Conservation (phyloP, 2,329 filamentous ascomycete species). For the Eutypa lata region DNA sequence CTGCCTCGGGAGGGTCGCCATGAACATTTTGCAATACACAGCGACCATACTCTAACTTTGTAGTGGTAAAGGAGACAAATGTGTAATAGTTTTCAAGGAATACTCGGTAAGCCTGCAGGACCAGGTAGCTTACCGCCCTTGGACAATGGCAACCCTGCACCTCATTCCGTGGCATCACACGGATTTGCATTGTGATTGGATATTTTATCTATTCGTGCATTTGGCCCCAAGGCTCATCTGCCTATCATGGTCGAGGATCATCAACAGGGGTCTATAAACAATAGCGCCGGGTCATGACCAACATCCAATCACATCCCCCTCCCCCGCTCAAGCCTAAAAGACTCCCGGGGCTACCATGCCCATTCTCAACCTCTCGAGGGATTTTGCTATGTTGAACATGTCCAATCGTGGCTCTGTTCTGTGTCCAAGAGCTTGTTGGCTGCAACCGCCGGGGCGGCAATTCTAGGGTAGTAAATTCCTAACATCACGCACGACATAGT, state of each 20-base stretch:
- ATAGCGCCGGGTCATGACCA: constrained; percentile 25
- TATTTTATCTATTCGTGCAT: constrained; percentile 17
- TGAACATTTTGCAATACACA: too few relatives aligned
- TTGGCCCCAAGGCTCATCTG: constrained; percentile 17
- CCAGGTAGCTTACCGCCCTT: constrained; percentile 41
- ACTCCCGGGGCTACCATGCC: constrained; percentile 14
- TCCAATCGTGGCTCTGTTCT: constrained; percentile 17
- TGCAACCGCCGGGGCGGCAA: constrained; percentile 25
- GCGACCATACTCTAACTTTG: too few relatives aligned
- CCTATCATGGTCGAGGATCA: constrained; percentile 33
- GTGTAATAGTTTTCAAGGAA: too few relatives aligned
- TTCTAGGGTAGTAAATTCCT: constrained; percentile 9
- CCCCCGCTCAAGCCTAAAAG: constrained; percentile 13
- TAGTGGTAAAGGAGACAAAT: too few relatives aligned
- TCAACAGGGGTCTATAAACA: constrained; percentile 24
- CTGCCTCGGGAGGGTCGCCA: too few relatives aligned
- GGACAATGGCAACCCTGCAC: constrained; percentile 33
- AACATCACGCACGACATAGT: constrained; percentile 4
- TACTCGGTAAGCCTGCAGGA: background rate
- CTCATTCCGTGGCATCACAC: constrained; percentile 39
- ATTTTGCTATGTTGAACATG: constrained; percentile 13
- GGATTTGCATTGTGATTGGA: constrained; percentile 35
- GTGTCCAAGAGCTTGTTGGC: constrained; percentile 18
- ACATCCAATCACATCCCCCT: constrained; percentile 24
- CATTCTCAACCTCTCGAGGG: constrained; percentile 22